Evolutionary conservation across 2,329 filamentous ascomycete genomes (phyloP).

Genomic region (Nannizziopsis arthrosporioides): DNA sequence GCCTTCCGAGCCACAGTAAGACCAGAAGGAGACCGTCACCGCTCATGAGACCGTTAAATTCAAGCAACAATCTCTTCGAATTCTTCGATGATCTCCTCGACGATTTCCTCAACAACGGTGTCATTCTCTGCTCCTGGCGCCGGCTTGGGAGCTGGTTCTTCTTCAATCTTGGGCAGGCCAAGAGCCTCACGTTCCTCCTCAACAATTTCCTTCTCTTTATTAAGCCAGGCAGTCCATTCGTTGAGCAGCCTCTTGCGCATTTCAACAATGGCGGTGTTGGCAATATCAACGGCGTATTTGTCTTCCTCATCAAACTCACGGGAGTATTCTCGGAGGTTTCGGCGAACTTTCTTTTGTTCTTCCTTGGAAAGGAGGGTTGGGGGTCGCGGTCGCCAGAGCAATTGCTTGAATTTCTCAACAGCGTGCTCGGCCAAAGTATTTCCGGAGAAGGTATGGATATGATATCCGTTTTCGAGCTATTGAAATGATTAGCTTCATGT

Average conservation of each 20-base stretch:
- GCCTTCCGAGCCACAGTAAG: background rate
- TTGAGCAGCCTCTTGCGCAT: conserved; percentile 66
- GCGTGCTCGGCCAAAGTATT: conserved; percentile 79
- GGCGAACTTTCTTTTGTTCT: conserved; percentile 94
- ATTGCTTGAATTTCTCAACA: conserved; percentile 96
- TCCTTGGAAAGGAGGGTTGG: conserved; percentile 86
- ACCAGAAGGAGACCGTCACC: background rate
- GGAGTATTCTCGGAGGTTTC: conserved; percentile 95
- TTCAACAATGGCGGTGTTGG: conserved; percentile 88
- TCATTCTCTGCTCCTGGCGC: conserved; percentile 54
- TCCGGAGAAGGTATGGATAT: conserved; percentile 93
- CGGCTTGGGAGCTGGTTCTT: conserved; percentile 44
- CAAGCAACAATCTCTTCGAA: conserved; percentile 61
- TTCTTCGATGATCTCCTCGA: conserved; percentile 72
- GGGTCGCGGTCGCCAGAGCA: conserved; percentile 85
- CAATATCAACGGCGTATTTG: conserved; percentile 80
- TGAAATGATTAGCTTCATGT: conserved; percentile 8
- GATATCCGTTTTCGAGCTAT: conserved; percentile 98
- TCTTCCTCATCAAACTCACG: conserved; percentile 93
- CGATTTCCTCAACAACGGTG: conserved; percentile 74
- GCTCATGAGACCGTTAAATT: conserved; percentile 5
- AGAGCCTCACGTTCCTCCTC: conserved; percentile 56
- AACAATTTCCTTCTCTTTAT: conserved; percentile 58
- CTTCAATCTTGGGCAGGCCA: conserved; percentile 55
- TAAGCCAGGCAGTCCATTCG: conserved; percentile 83